A percentile compares a stretch with the other conserved stretches of the same genome.
These are phyloP conservation scores for Phytopythium oedochilum DNA, from an alignment of 352 stramenopile species.

Conservation along the genomic window DNA sequence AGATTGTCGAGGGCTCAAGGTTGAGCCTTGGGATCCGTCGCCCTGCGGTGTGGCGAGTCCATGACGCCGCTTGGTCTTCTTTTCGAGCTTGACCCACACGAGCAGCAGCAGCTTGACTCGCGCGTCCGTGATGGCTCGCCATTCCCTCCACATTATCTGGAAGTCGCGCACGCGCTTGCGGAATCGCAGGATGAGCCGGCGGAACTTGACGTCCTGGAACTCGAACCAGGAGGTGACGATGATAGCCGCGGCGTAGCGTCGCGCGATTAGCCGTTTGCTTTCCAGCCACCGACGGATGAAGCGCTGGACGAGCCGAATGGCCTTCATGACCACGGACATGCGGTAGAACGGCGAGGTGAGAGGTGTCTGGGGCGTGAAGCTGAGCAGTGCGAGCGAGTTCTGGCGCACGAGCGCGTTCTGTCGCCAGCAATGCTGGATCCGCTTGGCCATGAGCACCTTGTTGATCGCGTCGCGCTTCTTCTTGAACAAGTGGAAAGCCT, in stretches of 20 bases:
- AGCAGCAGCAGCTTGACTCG: constrained; percentile 67
- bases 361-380: constrained; percentile 14
- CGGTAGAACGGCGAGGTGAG: constrained; percentile 40
- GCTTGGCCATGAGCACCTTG: constrained; percentile 42
- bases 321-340: constrained; percentile 41
- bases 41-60: constrained; percentile 11
- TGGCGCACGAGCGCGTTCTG: constrained; percentile 17
- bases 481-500: constrained; percentile 39
- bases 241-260: constrained; percentile 23
- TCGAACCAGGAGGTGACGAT: constrained; percentile 76
- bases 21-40: neutral
- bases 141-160: constrained; percentile 68
- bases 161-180: constrained; percentile 71
- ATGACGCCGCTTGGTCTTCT: constrained; percentile 40
- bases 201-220: constrained; percentile 83
- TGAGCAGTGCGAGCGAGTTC: constrained; percentile 17
- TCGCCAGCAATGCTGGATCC: constrained; percentile 54
- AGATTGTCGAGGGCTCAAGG: neutral
- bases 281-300: constrained; percentile 38
- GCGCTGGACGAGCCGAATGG: constrained; percentile 34
- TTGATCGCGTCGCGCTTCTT: constrained; percentile 26
- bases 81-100: constrained; percentile 62
- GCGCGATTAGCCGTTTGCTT: constrained; percentile 15
- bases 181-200: constrained; percentile 71
- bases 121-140: constrained; percentile 65